Conservation (phyloP, 345 rosid genomes). For the Erodium maritimum region DNA sequence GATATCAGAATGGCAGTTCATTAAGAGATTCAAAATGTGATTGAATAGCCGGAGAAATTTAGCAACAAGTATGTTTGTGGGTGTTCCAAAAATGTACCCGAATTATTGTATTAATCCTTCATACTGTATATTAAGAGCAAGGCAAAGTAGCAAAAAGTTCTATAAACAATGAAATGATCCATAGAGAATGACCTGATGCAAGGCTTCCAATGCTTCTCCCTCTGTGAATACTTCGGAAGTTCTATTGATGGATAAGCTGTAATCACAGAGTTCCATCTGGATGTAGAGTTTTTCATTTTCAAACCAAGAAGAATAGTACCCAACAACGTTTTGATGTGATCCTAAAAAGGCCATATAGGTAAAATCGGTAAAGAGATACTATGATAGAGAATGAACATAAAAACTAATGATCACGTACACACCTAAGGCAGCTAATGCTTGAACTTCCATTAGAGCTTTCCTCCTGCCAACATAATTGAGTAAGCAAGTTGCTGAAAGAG, state of each 20-base stretch:
- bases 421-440: slow-evolving; percentile 96
- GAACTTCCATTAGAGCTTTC: slow-evolving; percentile 99
- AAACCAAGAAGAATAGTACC: slow-evolving; percentile 89
- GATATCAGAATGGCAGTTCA: slow-evolving; percentile 7
- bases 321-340: slow-evolving; percentile 67
- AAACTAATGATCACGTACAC: slow-evolving; percentile 6
- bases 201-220: slow-evolving; percentile 41
- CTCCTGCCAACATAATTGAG: slow-evolving; percentile 32
- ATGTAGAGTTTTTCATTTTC: slow-evolving; percentile 88
- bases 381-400: neutral
- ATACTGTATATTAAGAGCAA: no score
- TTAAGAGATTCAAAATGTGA: neutral
- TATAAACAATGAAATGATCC: neutral
- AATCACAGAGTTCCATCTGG: slow-evolving; percentile 90
- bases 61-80: neutral
- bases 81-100: neutral
- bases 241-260: slow-evolving; percentile 53
- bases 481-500: slow-evolving; percentile 7
- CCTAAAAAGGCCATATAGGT: slow-evolving; percentile 31
- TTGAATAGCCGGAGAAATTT: neutral
- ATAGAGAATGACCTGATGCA: slow-evolving; percentile 50
- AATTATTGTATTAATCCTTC: neutral
- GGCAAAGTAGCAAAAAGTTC: no score
- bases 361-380: neutral
- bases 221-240: slow-evolving; percentile 33